Conservation (phyloP, 306 rosid genomes). For the Quercus bicolor region DNA sequence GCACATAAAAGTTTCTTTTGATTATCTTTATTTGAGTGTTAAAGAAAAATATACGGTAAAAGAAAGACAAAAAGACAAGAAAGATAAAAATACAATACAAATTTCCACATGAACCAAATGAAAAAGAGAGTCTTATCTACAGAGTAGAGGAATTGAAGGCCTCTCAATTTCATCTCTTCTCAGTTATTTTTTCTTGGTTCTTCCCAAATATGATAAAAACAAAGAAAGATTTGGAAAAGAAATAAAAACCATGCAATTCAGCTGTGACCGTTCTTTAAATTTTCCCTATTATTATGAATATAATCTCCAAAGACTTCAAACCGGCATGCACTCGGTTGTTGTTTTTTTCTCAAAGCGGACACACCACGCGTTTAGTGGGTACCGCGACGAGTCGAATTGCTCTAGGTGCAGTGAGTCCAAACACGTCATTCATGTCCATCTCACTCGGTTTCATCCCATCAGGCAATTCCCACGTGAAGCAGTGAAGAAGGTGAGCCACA, state of each 20-base stretch:
- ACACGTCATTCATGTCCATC: slow-evolving; percentile 70
- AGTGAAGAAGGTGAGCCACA: slow-evolving; percentile 70
- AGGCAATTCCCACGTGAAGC: slow-evolving; percentile 80
- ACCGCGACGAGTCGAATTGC: slow-evolving; percentile 76
- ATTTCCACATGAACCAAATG: not conserved
- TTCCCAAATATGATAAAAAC: not conserved
- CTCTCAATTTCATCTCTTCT: not conserved
- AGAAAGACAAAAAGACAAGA: not conserved
- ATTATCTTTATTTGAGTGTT: not conserved
- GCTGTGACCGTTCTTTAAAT: not conserved
- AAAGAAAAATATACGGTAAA: not conserved
- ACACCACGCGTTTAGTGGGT: slow-evolving; percentile 58
- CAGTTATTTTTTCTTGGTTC: slow-evolving; percentile 2
- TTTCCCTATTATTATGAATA: not conserved
- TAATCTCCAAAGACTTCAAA: not conserved
- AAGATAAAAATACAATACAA: not conserved
- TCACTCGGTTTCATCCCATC: slow-evolving; percentile 81
- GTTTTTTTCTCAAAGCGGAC: slow-evolving; percentile 25
- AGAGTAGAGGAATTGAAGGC: not conserved
- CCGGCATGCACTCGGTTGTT: too few species aligned
- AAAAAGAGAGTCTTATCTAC: slow-evolving; percentile 5
- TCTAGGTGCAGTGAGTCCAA: slow-evolving; percentile 88
- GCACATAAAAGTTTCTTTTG: not conserved
- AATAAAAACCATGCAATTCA: not conserved
- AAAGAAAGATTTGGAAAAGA: not conserved